Evolutionary conservation across 805 yeast genomes (phyloP).

Genomic region (Nakazawaea populi): DNA sequence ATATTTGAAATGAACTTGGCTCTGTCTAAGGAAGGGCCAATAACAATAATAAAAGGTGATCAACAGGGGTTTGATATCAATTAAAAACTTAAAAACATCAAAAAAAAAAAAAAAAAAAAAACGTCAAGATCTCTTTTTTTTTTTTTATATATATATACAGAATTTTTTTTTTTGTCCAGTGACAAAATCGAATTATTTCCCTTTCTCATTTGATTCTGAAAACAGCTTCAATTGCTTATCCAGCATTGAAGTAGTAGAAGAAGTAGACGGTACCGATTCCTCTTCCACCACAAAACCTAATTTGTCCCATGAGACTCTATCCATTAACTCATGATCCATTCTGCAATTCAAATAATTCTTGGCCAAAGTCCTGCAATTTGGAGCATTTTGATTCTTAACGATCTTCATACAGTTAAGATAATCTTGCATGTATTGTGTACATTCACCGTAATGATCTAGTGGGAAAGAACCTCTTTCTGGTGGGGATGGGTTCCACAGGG

Average conservation of each 20-base stretch:
- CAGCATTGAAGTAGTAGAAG: background rate
- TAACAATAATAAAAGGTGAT: too few species aligned
- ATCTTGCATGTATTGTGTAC: conserved; percentile 65
- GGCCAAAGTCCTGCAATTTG: conserved; percentile 84
- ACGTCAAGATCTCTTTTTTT: too few species aligned
- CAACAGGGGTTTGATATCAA: too few species aligned
- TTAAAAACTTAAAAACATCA: too few species aligned
- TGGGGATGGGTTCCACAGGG: conserved; percentile 72
- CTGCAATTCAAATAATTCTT: conserved; percentile 78
- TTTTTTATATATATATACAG: too few species aligned
- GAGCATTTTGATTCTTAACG: conserved; percentile 78
- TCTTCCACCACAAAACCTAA: conserved; percentile 29
- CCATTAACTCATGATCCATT: conserved; percentile 63
- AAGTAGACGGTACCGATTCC: background rate
- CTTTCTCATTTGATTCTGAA: too few species aligned
- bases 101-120: too few species aligned
- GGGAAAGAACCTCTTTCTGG: conserved; percentile 98
- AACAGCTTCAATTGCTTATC: background rate
- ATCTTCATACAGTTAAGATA: conserved; percentile 75
- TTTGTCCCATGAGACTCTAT: conserved; percentile 27
- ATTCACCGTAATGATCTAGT: conserved; percentile 81
- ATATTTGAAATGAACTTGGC: too few species aligned
- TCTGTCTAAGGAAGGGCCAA: too few species aligned
- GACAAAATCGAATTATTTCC: too few species aligned
- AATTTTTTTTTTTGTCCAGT: too few species aligned